Base-by-base conservation (phyloP, 179 eudicot species). In the Camellia oleifera region DNA sequence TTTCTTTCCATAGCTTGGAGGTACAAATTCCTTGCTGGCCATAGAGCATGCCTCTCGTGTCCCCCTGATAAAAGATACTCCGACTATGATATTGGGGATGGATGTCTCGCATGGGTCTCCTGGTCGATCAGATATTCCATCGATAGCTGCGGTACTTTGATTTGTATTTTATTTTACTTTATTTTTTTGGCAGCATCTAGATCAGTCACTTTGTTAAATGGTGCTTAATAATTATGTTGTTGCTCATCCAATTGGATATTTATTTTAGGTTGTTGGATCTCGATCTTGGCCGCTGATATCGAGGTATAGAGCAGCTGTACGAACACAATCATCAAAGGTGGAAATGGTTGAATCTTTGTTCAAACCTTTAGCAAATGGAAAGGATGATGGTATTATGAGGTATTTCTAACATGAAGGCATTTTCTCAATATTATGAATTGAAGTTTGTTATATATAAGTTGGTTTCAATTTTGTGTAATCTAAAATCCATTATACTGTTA, bases 51-150 rank as follows among this genome's bases (percentile, higher is more conserved):
- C 90, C 45, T 83, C 88, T 63, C 63, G 81, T 71, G 76, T 97
- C 44, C 97, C 98, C 57, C 77, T 77, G 50, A 84, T 94, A 53
- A 85, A 86, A 67, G 92, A 94, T 83, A 84, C 88, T 73, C 99
- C 99, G 45, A 97, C 98, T 64, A 90, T 97, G 98, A 93, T 97
- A 50, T 17, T 97, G 79, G 99, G 99, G 53, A 91, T 97, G 93
- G 99, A 91, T 80, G 98, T 97, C 81, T 97, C 99, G 69, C 99
- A 97, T 83, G 97, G 97, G 58, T 87, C 97, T 71, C 94, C 98
- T 77, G 97, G 97, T 79, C 86, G 78, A 73, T 88, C 92, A n/a
- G 91, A 94, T 84, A 79, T 79, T 76, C 99, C 98, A 56, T 97
- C 99, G 20, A 90, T 92, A 82, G 99, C 97, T n/a, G 98, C 98